Base-by-base conservation (phyloP, 139 green algal genomes). In the Chlorella sp. region DNA sequence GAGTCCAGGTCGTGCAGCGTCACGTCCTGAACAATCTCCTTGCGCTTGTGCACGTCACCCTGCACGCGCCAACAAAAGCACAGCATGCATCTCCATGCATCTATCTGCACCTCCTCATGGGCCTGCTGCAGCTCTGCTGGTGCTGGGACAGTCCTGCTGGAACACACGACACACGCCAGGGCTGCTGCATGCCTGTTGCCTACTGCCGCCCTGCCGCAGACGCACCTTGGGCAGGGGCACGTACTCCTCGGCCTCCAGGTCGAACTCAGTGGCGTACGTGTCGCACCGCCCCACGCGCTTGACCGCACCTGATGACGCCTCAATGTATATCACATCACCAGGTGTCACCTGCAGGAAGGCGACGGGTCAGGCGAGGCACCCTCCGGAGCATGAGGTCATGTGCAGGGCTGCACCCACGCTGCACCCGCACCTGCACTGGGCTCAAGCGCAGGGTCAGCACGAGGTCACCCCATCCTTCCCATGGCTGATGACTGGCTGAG, bases 281-380 rank as follows among this genome's bases (percentile, higher is more conserved):
- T 98, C 95, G 63, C 93, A 98, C 31, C 96, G 86, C 5, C 93
- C 96, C 26, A 99, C 96, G 1, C 96, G 84, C 88, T 97, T 97
- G 1, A 99, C 96, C 1, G 94, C 89, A 14, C 95, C 96, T 29
- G 82, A 93, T 84, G 93, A 98, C 36, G 96, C 93, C 83, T 99
- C 96, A 61, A 99, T 97, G 91, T 99, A 99, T 64, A 99, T 98
- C 2, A 99, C 96, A 74, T 99, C 96, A 0, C 96, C 96, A 0
- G 88, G 67, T 5, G 72, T 66, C 62, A 86, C 77, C 72, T 79
- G 71, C 4, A 55, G n/a, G n/a, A n/a, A n/a, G n/a, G n/a, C n/a
- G n/a, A n/a, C n/a, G n/a, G n/a, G n/a, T n/a, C n/a, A n/a, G n/a
- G n/a, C n/a, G n/a, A n/a, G n/a, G n/a, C n/a, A n/a, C n/a, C n/a